phyloP scores from a whole-genome alignment of 192 early-diverging fungal genomes.

The Pilaira anomala region DNA sequence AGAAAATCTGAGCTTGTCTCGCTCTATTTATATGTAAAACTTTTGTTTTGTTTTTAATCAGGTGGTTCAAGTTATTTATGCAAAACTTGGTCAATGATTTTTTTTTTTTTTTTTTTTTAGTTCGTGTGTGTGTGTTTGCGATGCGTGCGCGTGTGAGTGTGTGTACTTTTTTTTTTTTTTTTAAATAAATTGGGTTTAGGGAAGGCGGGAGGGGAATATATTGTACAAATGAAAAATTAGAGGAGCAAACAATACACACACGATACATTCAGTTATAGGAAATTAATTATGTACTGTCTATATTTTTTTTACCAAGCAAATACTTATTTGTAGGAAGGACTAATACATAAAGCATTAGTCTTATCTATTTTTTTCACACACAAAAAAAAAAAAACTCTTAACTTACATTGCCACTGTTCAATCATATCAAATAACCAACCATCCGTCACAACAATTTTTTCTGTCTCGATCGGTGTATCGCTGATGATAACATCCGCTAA shows the following conservation, averaged over 20 bases:
- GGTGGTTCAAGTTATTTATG: neutral
- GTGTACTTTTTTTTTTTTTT: too few relatives aligned
- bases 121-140: too few relatives aligned
- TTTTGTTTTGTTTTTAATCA: neutral
- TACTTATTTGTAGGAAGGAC: neutral
- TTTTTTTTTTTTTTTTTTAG: neutral
- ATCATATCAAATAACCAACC: constrained; percentile 9
- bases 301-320: neutral
- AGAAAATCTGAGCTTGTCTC: neutral
- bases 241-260: too few relatives aligned
- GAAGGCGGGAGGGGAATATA: too few relatives aligned
- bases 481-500: constrained; percentile 10
- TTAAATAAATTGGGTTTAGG: too few relatives aligned
- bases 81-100: neutral
- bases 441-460: neutral
- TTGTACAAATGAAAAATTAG: too few relatives aligned
- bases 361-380: too few relatives aligned
- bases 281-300: neutral
- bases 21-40: neutral
- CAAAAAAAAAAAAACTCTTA: neutral
- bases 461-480: neutral
- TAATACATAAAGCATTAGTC: neutral
- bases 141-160: too few relatives aligned
- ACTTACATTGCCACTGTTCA: constrained; percentile 14
- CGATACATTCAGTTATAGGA: neutral